Evolutionary conservation across 169 alveolate species (phyloP).

Genomic region (Amoebophrya sp.): DNA sequence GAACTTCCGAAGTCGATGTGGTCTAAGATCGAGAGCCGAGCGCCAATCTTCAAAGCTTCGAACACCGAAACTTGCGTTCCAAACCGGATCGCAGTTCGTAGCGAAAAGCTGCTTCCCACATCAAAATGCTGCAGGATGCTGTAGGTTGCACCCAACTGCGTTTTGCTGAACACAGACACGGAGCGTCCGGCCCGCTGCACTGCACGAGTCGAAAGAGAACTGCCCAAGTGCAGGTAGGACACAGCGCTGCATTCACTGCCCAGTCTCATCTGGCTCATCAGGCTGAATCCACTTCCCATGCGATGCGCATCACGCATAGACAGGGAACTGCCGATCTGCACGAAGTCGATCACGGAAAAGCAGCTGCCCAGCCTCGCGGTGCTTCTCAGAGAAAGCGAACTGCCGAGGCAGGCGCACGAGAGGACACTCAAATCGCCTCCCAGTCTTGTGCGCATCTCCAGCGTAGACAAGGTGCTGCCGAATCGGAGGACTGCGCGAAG

Average conservation of each 20-base stretch:
- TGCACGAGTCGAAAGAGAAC: neutral
- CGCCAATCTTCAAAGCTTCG: neutral
- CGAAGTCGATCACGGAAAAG: constrained; percentile 11
- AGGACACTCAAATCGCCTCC: neutral
- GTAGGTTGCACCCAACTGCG: neutral
- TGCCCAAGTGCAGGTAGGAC: neutral
- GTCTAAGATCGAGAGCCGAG: neutral
- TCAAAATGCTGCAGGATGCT: neutral
- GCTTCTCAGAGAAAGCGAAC: neutral
- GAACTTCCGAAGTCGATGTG: neutral
- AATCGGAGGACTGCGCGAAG: neutral
- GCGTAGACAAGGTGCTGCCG: neutral
- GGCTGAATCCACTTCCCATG: neutral
- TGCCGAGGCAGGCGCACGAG: neutral
- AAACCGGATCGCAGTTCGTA: neutral
- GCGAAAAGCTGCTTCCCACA: neutral
- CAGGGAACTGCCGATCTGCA: neutral
- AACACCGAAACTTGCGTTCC: neutral
- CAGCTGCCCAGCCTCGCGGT: neutral
- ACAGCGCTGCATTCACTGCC: neutral
- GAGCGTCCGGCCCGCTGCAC: neutral
- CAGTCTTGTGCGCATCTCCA: neutral
- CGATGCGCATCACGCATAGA: neutral
- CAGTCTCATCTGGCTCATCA: neutral
- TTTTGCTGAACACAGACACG: neutral